Evolutionary conservation across 2,329 filamentous ascomycete species (phyloP), one percentile per base, ranked within the genome.

Genomic region (Penicillium oxalicum): DNA sequence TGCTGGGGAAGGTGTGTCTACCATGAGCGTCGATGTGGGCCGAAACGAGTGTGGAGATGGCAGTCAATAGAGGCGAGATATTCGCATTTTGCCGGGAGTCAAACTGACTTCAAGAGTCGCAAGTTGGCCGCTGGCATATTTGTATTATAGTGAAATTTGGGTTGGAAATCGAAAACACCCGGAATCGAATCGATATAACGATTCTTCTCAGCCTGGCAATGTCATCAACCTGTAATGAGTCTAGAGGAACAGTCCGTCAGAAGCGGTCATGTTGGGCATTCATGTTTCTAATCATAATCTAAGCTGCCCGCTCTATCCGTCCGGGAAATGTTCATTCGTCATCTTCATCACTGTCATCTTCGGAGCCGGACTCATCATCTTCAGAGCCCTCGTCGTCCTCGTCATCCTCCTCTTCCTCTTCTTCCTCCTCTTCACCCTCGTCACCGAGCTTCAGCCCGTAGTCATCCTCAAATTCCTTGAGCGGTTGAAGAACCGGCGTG

Each of bases 391-490:
- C 72, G 3, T 72, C 70, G 1, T 73, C 71, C 0, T 72, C 72
- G 1, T 75, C 74, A 0, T 83, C 82, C 0, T 83, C 83, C n/a
- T 45, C 43, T 6, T 83, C 83, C 0, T 78, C 78, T 0, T 80
- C 79, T 0, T 78, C 76, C 0, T 77, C 75, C 0, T 80, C 80
- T 2, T 81, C 82, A 4, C 81, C 80, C 0, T 77, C 82, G 3
- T 78, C 79, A 2, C 74, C 76, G 2, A 77, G 77, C 65, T 86
- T 79, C 40, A 96, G 71, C 0, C 91, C 91, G 65, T 97, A 97
- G 61, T 90, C 88, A 55, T 96, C 88, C 67, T 94, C 83, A 68
- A 95, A 97, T 60, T 87, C 79, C 37, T 83, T 82, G 43, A 97
- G 76, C 27, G 84, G 77, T 63, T 84, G 84, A 35, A 87, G 78